A percentile compares a stretch with the other conserved stretches of the same genome.
Conservation (phyloP, 306 rosid species). For the Begonia masoniana region DNA sequence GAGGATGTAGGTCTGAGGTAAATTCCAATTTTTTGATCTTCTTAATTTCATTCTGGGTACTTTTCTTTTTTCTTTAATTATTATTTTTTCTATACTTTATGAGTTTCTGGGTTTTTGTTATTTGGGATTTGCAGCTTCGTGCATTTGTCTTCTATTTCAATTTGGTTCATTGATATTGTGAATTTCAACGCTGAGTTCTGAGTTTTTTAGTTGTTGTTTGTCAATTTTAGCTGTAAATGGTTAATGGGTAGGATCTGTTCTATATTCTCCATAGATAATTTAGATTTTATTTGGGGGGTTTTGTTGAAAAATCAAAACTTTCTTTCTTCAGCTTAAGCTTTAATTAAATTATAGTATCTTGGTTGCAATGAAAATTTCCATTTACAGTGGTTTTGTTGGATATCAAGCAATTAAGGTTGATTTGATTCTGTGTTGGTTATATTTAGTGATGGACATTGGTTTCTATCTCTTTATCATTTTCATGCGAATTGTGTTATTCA, state of each 20-base stretch:
- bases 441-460: neutral
- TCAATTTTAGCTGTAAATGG: slow-evolving; percentile 10
- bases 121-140: too few relatives aligned
- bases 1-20: slow-evolving; percentile 81
- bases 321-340: slow-evolving; percentile 3
- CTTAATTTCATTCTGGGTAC: slow-evolving; percentile 10
- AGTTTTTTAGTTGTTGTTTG: slow-evolving; percentile 1
- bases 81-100: slow-evolving; percentile 5
- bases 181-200: neutral
- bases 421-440: neutral
- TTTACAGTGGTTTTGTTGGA: slow-evolving; percentile 6
- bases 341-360: neutral
- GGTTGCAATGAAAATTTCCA: neutral
- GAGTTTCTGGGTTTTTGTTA: slow-evolving; percentile 14
- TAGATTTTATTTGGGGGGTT: neutral
- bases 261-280: slow-evolving; percentile 1
- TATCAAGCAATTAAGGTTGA: neutral
- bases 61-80: neutral
- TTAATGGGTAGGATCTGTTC: slow-evolving; percentile 32
- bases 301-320: neutral
- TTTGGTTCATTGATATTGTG: too few relatives aligned
- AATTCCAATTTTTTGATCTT: slow-evolving; percentile 19
- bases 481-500: too few relatives aligned
- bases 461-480: neutral
- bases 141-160: too few relatives aligned